Base-by-base conservation (phyloP, 2,329 filamentous ascomycete genomes). In the Aspergillus ochraceus region DNA sequence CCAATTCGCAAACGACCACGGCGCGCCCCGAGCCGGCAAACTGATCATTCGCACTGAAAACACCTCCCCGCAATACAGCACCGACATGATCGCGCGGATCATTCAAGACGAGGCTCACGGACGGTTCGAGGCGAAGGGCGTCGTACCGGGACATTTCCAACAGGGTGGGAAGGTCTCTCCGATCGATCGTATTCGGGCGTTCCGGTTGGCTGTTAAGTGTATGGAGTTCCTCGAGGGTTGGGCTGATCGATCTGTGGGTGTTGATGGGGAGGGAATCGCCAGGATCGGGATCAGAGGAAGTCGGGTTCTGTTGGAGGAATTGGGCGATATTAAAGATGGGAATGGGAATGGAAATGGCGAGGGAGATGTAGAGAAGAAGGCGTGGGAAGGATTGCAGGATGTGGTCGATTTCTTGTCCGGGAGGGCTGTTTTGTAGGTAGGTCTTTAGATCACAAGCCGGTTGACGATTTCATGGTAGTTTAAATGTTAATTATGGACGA, bases 41-140 rank as follows among this genome's bases (percentile, higher is more conserved):
- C 84, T 98, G 60, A 95, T 99, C 64, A 86, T 98, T 12, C 88
- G 96, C 74, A 98, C 97, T 76, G 94, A 99, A 77, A 93, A 92
- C 77, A 90, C 94, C 5, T 95, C 90, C 70, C 87, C 85, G 68
- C 92, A 92, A 14, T 98, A 97, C 82, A 91, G 85, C 54, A 96
- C 95, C 26, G 91, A 96, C 76, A 86, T 97, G 59, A 94, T 99
- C 70, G 92, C 93, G 39, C 89, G 93, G 72, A 97, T 97, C 77
- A 97, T 98, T 78, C 90, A 90, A 57, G 92, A 96, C 67, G 94
- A 97, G 76, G 90, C 92, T 6, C 88, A 90, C 66, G 92, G 92
- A 64, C 88, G 92, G 17, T 99, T 98, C 73, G 93, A 98, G 76
- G 90, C 90, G 52, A 88, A 93, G 62, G 90, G 94, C 74, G 92